Evolutionary conservation across 1,284 basidiomycete species (phyloP).

Genomic region (Butyriboletus appendiculatus): DNA sequence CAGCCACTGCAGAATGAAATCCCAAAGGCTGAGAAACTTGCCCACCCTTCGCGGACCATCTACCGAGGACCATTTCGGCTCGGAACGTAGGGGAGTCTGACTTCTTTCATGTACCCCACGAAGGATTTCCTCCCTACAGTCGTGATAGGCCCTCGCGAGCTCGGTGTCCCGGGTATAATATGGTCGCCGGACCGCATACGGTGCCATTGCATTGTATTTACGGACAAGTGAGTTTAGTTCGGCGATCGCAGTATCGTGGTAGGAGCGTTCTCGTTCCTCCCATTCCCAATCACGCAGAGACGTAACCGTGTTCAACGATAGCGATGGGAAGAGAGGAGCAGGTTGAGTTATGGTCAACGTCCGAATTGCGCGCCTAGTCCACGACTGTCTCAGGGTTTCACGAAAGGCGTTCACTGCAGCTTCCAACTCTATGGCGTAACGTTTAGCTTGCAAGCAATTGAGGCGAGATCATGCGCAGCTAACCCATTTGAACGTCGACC

Average conservation of each 20-base stretch:
- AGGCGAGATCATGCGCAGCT: conserved; percentile 17
- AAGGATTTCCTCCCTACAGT: conserved; percentile 55
- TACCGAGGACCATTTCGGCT: conserved; percentile 1
- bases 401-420: conserved; percentile 63
- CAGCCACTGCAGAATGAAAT: conserved; percentile 29
- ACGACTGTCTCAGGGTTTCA: conserved; percentile 59
- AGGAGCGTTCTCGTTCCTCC: conserved; percentile 68
- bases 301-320: conserved; percentile 48
- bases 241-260: conserved; percentile 69
- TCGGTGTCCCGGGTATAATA: conserved; percentile 60
- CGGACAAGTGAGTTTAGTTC: conserved; percentile 76
- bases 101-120: conserved; percentile 39
- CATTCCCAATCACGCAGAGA: conserved; percentile 70
- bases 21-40: conserved; percentile 7
- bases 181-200: conserved; percentile 67
- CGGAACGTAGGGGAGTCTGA: conserved; percentile 5
- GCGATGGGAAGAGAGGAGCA: conserved; percentile 41
- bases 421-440: conserved; percentile 50
- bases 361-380: conserved; percentile 67
- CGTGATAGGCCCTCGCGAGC: conserved; percentile 56
- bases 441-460: conserved; percentile 28
- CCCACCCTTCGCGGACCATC: neutral
- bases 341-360: conserved; percentile 53
- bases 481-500: conserved; percentile 83
- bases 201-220: conserved; percentile 80